Conservation (phyloP, 805 yeast species). For the Zygoascus bituminiphila region DNA sequence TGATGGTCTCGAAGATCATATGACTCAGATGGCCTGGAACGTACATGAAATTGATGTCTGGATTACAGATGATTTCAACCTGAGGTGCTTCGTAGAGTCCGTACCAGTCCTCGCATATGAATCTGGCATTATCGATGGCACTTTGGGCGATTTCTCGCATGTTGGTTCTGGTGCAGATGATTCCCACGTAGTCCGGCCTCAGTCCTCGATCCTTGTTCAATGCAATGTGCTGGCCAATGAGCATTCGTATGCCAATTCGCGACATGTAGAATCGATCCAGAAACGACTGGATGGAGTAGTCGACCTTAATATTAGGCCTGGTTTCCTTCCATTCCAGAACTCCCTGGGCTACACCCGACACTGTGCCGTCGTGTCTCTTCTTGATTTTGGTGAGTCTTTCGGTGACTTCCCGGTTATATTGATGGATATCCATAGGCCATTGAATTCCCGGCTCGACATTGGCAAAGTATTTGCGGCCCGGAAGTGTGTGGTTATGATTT, state of each 20-base stretch:
- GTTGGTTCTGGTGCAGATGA: slow-evolving; percentile 77
- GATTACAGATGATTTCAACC: slow-evolving; percentile 68
- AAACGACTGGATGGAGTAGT: slow-evolving; percentile 68
- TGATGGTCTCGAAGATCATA: slow-evolving; percentile 81
- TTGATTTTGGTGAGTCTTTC: slow-evolving; percentile 64
- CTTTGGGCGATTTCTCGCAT: slow-evolving; percentile 76
- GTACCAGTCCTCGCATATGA: slow-evolving; percentile 85
- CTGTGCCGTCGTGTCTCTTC: slow-evolving; percentile 85
- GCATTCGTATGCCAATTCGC: slow-evolving; percentile 85
- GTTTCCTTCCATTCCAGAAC: slow-evolving; percentile 79
- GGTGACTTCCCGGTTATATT: slow-evolving; percentile 60
- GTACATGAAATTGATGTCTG: slow-evolving; percentile 74
- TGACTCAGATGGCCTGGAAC: slow-evolving; percentile 91
- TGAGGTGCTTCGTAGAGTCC: slow-evolving; percentile 81
- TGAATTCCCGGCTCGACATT: slow-evolving; percentile 43
- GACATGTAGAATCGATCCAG: slow-evolving; percentile 84
- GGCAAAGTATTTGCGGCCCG: slow-evolving; percentile 39
- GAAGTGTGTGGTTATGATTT: slow-evolving; percentile 5
- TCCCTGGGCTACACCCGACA: slow-evolving; percentile 85
- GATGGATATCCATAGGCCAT: slow-evolving; percentile 69
- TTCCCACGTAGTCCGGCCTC: slow-evolving; percentile 70
- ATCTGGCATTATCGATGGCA: slow-evolving; percentile 84
- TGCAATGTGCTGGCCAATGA: slow-evolving; percentile 91
- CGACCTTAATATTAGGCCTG: slow-evolving; percentile 41
- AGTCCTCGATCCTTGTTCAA: slow-evolving; percentile 56